These are phyloP conservation scores for Tuber magnatum DNA, from an alignment of 495 filamentous ascomycete species.

Conservation along the genomic window DNA sequence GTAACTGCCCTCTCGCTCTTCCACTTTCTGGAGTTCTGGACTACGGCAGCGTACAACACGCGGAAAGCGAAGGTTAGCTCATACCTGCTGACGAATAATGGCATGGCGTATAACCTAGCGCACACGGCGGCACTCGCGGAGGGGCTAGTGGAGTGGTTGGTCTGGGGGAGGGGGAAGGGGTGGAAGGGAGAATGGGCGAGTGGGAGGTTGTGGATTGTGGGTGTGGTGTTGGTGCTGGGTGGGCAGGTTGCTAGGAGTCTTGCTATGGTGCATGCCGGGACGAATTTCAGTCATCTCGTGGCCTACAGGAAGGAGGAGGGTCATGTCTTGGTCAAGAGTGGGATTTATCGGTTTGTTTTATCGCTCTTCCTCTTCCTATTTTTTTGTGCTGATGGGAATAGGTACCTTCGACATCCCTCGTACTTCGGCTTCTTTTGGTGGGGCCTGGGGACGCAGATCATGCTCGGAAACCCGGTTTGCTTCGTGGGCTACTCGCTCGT, in stretches of 20 bases:
- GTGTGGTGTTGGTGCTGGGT: slow-evolving; percentile 56
- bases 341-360: slow-evolving; percentile 48
- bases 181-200: background rate
- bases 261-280: slow-evolving; percentile 83
- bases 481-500: slow-evolving; percentile 64
- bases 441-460: slow-evolving; percentile 86
- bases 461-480: slow-evolving; percentile 76
- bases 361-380: background rate
- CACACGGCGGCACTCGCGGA: slow-evolving; percentile 68
- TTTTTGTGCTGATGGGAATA: slow-evolving; percentile 47
- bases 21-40: slow-evolving; percentile 94
- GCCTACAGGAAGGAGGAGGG: slow-evolving; percentile 57
- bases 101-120: slow-evolving; percentile 73
- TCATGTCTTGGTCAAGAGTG: slow-evolving; percentile 72
- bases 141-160: slow-evolving; percentile 52
- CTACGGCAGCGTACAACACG: slow-evolving; percentile 77
- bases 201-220: slow-evolving; percentile 42
- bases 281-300: slow-evolving; percentile 86
- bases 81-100: slow-evolving; percentile 82
- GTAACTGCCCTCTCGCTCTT: slow-evolving; percentile 66
- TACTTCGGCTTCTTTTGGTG: slow-evolving; percentile 99
- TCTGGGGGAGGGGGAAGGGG: slow-evolving; percentile 50
- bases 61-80: slow-evolving; percentile 57
- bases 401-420: slow-evolving; percentile 66
- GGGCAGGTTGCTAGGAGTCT: slow-evolving; percentile 67